Evolutionary conservation across 305 asterid genomes (phyloP), one percentile per base, ranked within the genome.

Genomic region (Fraxinus baroniana): DNA sequence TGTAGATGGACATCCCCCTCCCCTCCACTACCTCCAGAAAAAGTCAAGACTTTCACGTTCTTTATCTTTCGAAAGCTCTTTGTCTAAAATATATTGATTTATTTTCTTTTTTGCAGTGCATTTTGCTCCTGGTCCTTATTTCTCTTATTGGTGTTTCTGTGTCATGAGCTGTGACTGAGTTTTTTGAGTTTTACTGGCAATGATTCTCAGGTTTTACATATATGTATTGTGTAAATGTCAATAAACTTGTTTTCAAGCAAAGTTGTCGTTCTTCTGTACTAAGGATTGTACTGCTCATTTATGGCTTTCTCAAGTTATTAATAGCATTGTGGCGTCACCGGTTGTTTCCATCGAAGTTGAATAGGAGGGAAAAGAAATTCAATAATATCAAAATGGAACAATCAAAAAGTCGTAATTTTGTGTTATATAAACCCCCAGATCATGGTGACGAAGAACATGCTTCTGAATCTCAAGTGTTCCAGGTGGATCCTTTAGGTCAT

Each of bases 381-480:
- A 60, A 46, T 76, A 20, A 41, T 81, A 37, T 2, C 35, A 75
- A 22, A 37, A 93, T 93, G 97, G 97, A 92, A 46, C 96, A 87
- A 44, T 77, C 90, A 60, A 90, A 86, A 52, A 81, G 74, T 85
- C 86, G 76, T 24, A 90, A 77, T 83, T 81, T 60, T 80, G 37
- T 80, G 79, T 93, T 86, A 36, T 81, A 78, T 66, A 83, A 87
- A 80, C 46, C 92, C 39, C 55, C 88, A 12, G 90, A 89, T 81
- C 83, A 78, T 73, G 85, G 87, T 77, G 82, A 84, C 62, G 90
- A 86, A 85, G 90, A 89, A 79, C 83, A 77, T 71, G 86, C 81
- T 78, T 85, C 91, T 84, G 91, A 86, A 80, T 76, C 90, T 77
- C 91, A 87, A 87, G 86, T 72, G 74, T 83, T 80, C 77, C 84